A percentile compares a stretch with the other conserved stretches of the same genome.
phyloP scores from a whole-genome alignment of 768 basidiomycete species.

The Fomitopsis pulvina region DNA sequence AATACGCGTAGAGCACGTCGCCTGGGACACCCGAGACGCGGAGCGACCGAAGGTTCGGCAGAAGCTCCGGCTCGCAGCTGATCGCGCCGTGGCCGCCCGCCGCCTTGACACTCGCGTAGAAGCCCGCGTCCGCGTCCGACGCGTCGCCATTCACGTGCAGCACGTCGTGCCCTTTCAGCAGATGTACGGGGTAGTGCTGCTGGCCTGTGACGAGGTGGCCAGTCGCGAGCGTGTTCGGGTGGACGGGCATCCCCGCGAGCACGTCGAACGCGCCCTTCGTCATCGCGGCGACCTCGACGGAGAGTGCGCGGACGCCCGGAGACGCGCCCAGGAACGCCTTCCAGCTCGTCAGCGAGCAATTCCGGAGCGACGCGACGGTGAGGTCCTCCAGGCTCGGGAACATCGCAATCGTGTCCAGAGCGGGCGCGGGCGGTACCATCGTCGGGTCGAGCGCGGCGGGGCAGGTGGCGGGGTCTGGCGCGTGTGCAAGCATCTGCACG shows the following conservation, averaged over 20 bases:
- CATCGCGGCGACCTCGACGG: constrained; percentile 37
- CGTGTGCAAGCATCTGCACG: constrained; percentile 22
- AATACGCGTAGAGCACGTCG: constrained; percentile 6
- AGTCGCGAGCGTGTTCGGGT: not conserved
- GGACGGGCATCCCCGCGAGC: constrained; percentile 3
- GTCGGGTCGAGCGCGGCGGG: constrained; percentile 1
- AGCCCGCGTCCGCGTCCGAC: not conserved
- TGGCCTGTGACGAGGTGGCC: not conserved
- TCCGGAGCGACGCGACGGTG: constrained; percentile 17
- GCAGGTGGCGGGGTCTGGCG: not conserved
- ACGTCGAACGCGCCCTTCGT: constrained; percentile 14
- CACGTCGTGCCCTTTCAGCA: too few relatives aligned
- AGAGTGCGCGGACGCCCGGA: constrained; percentile 30
- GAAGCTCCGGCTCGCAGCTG: constrained; percentile 4
- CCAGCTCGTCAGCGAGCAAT: constrained; percentile 19
- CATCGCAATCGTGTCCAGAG: constrained; percentile 7
- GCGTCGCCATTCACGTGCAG: not conserved
- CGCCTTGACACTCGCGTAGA: not conserved
- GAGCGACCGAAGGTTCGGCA: constrained; percentile 15
- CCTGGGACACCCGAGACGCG: constrained; percentile 12
- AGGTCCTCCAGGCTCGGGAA: constrained; percentile 22
- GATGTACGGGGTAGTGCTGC: not conserved
- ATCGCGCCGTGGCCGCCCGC: not conserved
- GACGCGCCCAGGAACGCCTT: constrained; percentile 23
- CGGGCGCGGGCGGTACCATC: constrained; percentile 3